Evolutionary conservation across 2,329 filamentous ascomycete genomes (phyloP).

Genomic region (Paramyrothecium roridum): DNA sequence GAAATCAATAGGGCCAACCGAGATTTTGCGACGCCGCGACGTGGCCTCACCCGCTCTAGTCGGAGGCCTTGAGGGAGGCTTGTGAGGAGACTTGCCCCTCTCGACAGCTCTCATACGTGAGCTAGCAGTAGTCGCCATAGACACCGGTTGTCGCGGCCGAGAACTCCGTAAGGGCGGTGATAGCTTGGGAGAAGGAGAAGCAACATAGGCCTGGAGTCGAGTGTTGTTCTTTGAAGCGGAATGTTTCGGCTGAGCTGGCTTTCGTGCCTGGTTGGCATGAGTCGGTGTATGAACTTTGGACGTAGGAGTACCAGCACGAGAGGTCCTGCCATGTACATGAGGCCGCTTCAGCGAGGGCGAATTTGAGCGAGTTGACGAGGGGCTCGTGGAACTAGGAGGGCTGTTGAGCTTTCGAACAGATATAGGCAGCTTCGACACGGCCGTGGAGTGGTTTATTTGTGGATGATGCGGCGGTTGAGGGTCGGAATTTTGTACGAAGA

Average conservation of each 20-base stretch:
- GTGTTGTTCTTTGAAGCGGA: constrained; percentile 49
- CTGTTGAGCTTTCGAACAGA: constrained; percentile 42
- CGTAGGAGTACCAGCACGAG: constrained; percentile 32
- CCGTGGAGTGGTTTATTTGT: constrained; percentile 18
- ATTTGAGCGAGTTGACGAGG: constrained; percentile 51
- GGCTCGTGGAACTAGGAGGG: constrained; percentile 43
- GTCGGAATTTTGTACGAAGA: constrained; percentile 27
- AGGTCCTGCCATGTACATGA: constrained; percentile 36
- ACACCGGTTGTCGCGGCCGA: constrained; percentile 75
- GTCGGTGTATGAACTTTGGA: constrained; percentile 42
- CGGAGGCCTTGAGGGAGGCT: constrained; percentile 23
- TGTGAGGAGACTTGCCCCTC: constrained; percentile 44
- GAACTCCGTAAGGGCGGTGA: constrained; percentile 81
- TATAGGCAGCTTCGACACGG: constrained; percentile 42
- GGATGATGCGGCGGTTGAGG: constrained; percentile 13
- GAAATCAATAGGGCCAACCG: constrained; percentile 77
- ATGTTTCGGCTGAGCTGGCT: constrained; percentile 36
- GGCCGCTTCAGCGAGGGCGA: constrained; percentile 47
- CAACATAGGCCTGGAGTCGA: constrained; percentile 71
- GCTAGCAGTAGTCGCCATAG: constrained; percentile 67
- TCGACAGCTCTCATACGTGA: constrained; percentile 65
- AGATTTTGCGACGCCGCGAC: constrained; percentile 48
- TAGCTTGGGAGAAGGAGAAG: constrained; percentile 64
- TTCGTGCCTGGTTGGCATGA: constrained; percentile 29
- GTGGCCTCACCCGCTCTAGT: constrained; percentile 33